Evolutionary conservation across 2,329 filamentous ascomycete genomes (phyloP).

Genomic region (Paraphaeosphaeria minitans): DNA sequence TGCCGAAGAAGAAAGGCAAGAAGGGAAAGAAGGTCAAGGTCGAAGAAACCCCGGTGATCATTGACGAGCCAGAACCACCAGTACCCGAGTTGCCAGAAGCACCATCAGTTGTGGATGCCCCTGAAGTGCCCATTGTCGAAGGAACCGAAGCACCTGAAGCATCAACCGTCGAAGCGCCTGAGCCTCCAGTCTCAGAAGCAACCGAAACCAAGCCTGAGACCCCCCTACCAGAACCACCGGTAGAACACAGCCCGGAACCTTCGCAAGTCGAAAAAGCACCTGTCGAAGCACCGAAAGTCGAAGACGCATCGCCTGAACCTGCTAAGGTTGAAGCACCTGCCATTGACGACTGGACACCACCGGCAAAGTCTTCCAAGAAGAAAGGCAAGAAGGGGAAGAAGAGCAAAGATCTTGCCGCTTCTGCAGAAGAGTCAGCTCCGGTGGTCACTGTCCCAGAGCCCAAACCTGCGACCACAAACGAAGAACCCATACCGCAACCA

Average conservation of each 20-base stretch:
- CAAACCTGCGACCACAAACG: background rate
- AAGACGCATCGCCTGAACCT: constrained; percentile 12
- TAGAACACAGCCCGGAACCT: constrained; percentile 12
- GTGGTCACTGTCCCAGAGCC: background rate
- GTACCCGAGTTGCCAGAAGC: background rate
- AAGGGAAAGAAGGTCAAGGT: background rate
- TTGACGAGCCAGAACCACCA: background rate
- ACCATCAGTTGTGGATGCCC: background rate
- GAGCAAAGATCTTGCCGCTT: background rate
- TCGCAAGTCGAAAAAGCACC: constrained; percentile 7
- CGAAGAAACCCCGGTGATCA: background rate
- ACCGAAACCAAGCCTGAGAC: constrained; percentile 7
- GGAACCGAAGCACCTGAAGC: background rate
- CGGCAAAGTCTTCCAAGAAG: constrained; percentile 7
- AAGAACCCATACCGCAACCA: background rate
- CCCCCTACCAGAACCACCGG: background rate
- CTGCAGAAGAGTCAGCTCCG: background rate
- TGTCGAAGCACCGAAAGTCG: constrained; percentile 1
- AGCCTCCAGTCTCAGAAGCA: background rate
- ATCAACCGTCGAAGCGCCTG: background rate
- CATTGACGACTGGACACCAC: constrained; percentile 13
- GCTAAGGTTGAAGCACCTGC: constrained; percentile 14
- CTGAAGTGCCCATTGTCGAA: background rate
- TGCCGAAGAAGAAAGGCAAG: background rate
- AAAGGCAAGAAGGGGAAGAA: constrained; percentile 10